Base-by-base conservation (phyloP, 2,329 filamentous ascomycete species). In the Colletotrichum kahawae region DNA sequence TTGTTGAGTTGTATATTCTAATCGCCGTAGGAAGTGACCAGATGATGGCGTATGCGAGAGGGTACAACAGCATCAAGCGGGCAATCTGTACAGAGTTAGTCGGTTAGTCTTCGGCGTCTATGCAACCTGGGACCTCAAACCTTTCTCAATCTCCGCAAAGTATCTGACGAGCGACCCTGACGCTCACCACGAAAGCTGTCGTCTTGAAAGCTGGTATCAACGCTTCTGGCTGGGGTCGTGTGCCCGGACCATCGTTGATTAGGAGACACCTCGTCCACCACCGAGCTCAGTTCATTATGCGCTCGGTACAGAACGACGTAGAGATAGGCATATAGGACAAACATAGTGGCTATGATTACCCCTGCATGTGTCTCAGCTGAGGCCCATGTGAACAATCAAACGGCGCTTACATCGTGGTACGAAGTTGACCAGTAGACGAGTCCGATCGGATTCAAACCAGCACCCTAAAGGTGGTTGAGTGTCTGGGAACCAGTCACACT, bases 1-100 rank as follows among this genome's bases (percentile, higher is more conserved):
- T 83, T 21, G 80, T 79, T 14, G 81, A 79, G 67, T 87, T 85
- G 63, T 86, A 86, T 24, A 86, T 84, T 14, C 85, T 79, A 64
- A 86, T 83, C 0, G 78, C 72, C 1, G 85, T 86, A 1, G 85
- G 85, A 43, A 86, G 81, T 1, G 82, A 82, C 85, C 85, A 87
- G 34, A 86, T 82, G 5, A 85, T 71, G 76, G 84, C 84, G 76
- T 86, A 87, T 1, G 84, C 82, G 1, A 86, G 74, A 4, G 85
- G 85, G 71, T 87, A 87, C 21, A 81, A 77, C 78, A 86, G 82
- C 84, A 87, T 86, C 56, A 84, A 81, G 34, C 84, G 82, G 1
- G 85, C 84, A 54, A 85, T 81, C 82, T 85, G 73, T 4, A 14
- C 9, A 51, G 29, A 0, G 34, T 67, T 6, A 51, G 59, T n/a